Percentiles rank a stretch among this genome's conserved stretches.
phyloP scores from a whole-genome alignment of 352 stramenopile species.

The Phytophthora vignae region DNA sequence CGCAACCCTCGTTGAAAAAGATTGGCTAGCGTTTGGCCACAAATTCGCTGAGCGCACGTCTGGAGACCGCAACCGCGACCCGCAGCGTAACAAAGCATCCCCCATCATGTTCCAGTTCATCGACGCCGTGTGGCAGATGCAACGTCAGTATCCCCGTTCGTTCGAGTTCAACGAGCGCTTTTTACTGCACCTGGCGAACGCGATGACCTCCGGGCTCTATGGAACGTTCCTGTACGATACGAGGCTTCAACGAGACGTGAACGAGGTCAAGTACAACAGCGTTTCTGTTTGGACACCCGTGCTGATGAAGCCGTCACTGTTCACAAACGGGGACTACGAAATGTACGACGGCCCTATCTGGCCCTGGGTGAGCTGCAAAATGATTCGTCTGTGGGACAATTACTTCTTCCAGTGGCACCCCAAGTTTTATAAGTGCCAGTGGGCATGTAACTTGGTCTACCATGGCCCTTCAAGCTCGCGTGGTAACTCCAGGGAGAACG shows the following conservation, averaged over 20 bases:
- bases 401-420: slow-evolving; percentile 91
- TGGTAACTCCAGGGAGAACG: slow-evolving; percentile 6
- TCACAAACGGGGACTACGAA: slow-evolving; percentile 62
- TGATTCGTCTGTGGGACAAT: slow-evolving; percentile 81
- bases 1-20: slow-evolving; percentile 84
- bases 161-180: slow-evolving; percentile 92
- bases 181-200: slow-evolving; percentile 82
- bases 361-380: slow-evolving; percentile 83
- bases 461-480: slow-evolving; percentile 32
- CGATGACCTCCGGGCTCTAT: slow-evolving; percentile 82
- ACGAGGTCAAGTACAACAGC: slow-evolving; percentile 57
- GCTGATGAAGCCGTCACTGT: slow-evolving; percentile 56
- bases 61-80: slow-evolving; percentile 77
- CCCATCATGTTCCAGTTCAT: slow-evolving; percentile 91
- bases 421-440: slow-evolving; percentile 84
- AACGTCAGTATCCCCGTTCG: slow-evolving; percentile 77
- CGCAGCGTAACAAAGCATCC: slow-evolving; percentile 79
- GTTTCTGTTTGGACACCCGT: slow-evolving; percentile 87
- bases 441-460: slow-evolving; percentile 65
- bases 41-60: slow-evolving; percentile 81
- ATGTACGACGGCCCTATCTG: slow-evolving; percentile 67
- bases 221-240: slow-evolving; percentile 88
- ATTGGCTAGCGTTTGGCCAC: slow-evolving; percentile 89
- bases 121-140: slow-evolving; percentile 86
- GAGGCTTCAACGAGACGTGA: slow-evolving; percentile 70